These are phyloP conservation scores for Trichoderma gamsii DNA, from an alignment of 495 filamentous ascomycete genomes.

Conservation along the genomic window DNA sequence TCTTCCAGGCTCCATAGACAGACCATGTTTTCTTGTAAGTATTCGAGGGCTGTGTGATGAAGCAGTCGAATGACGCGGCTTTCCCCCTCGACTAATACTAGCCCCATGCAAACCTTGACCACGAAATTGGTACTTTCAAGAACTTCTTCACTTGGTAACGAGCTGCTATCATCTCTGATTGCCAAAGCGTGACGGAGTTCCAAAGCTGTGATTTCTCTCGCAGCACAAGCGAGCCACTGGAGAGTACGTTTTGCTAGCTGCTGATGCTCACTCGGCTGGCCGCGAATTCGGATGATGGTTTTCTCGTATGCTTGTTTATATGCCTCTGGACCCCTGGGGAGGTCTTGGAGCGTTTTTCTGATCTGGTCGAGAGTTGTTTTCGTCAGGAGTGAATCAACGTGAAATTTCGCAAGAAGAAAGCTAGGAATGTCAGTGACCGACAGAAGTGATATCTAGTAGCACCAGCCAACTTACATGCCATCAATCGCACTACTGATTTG, in stretches of 20 bases:
- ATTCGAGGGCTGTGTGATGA: conserved; percentile 47
- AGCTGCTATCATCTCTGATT: conserved; percentile 23
- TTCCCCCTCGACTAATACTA: conserved; percentile 38
- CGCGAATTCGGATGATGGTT: conserved; percentile 34
- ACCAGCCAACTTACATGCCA: neutral
- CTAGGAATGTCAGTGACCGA: neutral
- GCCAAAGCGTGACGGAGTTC: conserved; percentile 44
- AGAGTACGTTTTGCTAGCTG: conserved; percentile 30
- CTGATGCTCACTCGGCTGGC: conserved; percentile 24
- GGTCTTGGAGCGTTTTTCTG: neutral
- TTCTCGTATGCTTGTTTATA: conserved; percentile 30
- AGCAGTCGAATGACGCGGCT: conserved; percentile 41
- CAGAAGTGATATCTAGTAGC: neutral
- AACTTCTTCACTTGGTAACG: conserved; percentile 28
- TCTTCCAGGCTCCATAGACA: no score
- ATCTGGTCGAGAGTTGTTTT: neutral
- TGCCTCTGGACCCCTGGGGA: neutral
- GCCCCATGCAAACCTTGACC: conserved; percentile 39
- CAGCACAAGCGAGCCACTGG: conserved; percentile 35
- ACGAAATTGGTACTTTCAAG: conserved; percentile 29
- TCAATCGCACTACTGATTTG: neutral
- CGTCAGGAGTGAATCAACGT: neutral
- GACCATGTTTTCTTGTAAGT: conserved; percentile 28
- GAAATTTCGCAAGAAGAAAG: neutral
- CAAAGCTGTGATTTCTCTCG: conserved; percentile 28